Conservation (phyloP, 2,329 filamentous ascomycete genomes). For the Furcasterigmium sp. region DNA sequence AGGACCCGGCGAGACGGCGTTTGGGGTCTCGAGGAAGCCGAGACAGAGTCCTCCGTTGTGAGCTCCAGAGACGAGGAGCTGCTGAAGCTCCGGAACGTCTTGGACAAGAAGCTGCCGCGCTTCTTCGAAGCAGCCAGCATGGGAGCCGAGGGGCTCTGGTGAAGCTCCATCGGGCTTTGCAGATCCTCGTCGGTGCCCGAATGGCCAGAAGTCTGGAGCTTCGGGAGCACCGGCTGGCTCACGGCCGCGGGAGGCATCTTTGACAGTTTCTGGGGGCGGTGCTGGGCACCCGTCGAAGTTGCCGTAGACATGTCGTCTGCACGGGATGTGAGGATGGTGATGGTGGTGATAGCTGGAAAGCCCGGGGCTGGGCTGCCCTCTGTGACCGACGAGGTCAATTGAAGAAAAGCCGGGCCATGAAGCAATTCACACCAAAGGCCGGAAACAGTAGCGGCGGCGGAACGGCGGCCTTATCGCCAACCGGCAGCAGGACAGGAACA, state of each 20-base stretch:
- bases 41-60: slow-evolving; percentile 1
- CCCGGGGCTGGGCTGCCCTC: slow-evolving; percentile 6
- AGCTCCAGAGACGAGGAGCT: slow-evolving; percentile 11
- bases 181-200: neutral
- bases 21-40: slow-evolving; percentile 2
- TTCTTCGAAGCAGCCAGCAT: slow-evolving; percentile 8
- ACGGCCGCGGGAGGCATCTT: slow-evolving; percentile 8
- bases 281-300: slow-evolving; percentile 3
- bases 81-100: slow-evolving; percentile 14
- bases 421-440: neutral
- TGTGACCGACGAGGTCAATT: slow-evolving; percentile 11
- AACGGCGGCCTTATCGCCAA: neutral
- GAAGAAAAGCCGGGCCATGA: slow-evolving; percentile 11
- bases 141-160: slow-evolving; percentile 1
- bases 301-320: slow-evolving; percentile 7
- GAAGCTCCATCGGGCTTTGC: neutral
- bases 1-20: slow-evolving; percentile 15
- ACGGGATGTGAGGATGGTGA: neutral
- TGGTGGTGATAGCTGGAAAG: too few relatives aligned
- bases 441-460: neutral
- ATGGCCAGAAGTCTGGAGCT: neutral
- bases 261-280: slow-evolving; percentile 5
- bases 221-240: neutral
- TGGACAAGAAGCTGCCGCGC: slow-evolving; percentile 11
- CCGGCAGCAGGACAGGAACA: neutral